A percentile compares a stretch with the other conserved stretches of the same genome.
These are phyloP conservation scores for Hawksworthiomyces lignivorus DNA, from an alignment of 2,329 filamentous ascomycete genomes.

Conservation along the genomic window DNA sequence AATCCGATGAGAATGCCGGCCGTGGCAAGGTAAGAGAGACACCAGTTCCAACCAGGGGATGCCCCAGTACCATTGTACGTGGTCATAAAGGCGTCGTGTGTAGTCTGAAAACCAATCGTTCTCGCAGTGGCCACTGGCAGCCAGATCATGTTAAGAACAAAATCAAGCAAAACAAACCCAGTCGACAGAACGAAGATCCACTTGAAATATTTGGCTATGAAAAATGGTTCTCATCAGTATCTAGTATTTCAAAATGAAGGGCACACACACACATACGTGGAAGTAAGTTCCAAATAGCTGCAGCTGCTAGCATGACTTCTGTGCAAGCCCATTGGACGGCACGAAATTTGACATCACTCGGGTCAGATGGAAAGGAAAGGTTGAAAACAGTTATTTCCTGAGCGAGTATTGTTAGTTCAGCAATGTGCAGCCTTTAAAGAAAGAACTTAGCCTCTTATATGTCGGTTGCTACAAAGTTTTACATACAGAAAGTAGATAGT, in stretches of 20 bases:
- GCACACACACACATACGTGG: conserved; percentile 8
- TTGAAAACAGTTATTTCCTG: too few species aligned
- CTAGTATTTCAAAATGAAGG: too few species aligned
- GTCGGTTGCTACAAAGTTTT: too few species aligned
- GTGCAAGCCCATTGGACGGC: conserved; percentile 14
- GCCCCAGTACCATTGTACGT: conserved; percentile 14
- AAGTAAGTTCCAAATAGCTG: conserved; percentile 9
- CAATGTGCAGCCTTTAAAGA: too few species aligned
- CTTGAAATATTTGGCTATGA: conserved; percentile 7
- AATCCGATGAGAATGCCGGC: conserved; percentile 13
- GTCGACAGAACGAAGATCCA: conserved; percentile 10
- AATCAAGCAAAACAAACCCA: conserved; percentile 9
- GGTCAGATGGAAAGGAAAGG: conserved; percentile 10
- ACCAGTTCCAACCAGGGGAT: conserved; percentile 13
- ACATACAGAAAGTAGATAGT: conserved; percentile 11
- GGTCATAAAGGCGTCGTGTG: conserved; percentile 13
- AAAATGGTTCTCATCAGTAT: too few species aligned
- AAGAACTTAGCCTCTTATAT: too few species aligned
- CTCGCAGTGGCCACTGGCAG: conserved; percentile 9
- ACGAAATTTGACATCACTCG: conserved; percentile 7
- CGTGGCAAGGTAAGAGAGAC: conserved; percentile 12
- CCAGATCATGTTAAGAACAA: conserved; percentile 13
- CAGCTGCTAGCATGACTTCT: conserved; percentile 10
- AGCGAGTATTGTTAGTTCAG: too few species aligned
- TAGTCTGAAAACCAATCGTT: conserved; percentile 10